phyloP scores from a whole-genome alignment of 1,284 basidiomycete genomes.

The Bjerkandera adusta region DNA sequence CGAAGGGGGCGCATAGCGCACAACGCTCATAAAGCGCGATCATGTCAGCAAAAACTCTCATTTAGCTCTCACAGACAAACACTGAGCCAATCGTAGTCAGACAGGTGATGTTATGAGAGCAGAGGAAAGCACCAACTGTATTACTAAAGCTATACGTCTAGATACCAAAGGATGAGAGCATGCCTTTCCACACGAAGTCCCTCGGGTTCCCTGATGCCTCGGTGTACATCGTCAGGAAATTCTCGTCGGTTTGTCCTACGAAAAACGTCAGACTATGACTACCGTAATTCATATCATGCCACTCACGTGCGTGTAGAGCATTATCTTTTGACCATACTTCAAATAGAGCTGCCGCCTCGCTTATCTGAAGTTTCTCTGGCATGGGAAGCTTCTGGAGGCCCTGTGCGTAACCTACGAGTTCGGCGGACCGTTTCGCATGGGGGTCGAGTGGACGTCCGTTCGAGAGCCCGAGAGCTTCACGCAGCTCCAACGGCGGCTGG shows the following conservation, averaged over 20 bases:
- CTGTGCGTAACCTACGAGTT: slow-evolving; percentile 47
- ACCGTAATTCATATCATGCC: too few species aligned
- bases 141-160: slow-evolving; percentile 18
- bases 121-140: too few species aligned
- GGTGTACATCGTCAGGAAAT: slow-evolving; percentile 71
- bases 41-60: too few species aligned
- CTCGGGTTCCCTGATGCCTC: slow-evolving; percentile 73
- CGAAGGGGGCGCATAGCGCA: too few species aligned
- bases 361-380: slow-evolving; percentile 53
- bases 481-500: slow-evolving; percentile 55
- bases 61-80: too few species aligned
- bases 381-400: slow-evolving; percentile 56
- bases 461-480: slow-evolving; percentile 48
- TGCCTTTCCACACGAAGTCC: slow-evolving; percentile 72
- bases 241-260: slow-evolving; percentile 51
- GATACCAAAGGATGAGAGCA: slow-evolving; percentile 41
- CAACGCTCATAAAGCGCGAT: too few species aligned
- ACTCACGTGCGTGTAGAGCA: slow-evolving; percentile 45
- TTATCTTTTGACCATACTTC: slow-evolving; percentile 66
- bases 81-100: too few species aligned
- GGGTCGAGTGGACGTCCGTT: slow-evolving; percentile 39
- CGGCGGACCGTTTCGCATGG: slow-evolving; percentile 47
- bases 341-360: slow-evolving; percentile 67
- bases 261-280: slow-evolving; percentile 29
- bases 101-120: too few species aligned